Evolutionary conservation across 2,329 filamentous ascomycete species (phyloP).

Genomic region (Fusarium hostae): DNA sequence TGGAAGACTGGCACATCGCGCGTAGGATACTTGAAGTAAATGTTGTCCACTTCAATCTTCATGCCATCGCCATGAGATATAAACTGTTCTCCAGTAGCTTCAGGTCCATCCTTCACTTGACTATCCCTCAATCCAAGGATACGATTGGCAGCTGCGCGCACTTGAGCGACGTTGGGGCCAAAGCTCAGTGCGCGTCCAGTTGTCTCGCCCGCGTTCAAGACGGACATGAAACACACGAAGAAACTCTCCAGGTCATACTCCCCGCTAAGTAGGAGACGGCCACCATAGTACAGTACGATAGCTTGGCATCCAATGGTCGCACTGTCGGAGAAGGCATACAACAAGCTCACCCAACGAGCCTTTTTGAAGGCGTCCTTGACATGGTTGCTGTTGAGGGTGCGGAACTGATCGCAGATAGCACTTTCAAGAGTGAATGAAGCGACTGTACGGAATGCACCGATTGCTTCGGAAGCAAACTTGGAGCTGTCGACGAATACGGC

Average conservation of each 20-base stretch:
- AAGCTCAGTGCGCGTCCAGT: conserved; percentile 62
- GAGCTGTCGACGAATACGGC: conserved; percentile 77
- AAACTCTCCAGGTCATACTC: conserved; percentile 61
- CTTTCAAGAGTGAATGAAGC: conserved; percentile 76
- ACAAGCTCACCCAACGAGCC: conserved; percentile 68
- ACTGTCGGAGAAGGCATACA: conserved; percentile 77
- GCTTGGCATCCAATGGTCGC: conserved; percentile 71
- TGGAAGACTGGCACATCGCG: conserved; percentile 67
- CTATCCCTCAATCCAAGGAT: conserved; percentile 64
- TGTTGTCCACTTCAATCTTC: conserved; percentile 65
- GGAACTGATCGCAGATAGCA: conserved; percentile 70
- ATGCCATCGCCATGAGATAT: conserved; percentile 57
- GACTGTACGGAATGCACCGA: conserved; percentile 79
- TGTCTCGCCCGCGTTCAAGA: conserved; percentile 71
- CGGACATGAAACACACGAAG: conserved; percentile 70
- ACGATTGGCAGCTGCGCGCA: conserved; percentile 67
- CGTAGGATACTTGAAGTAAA: conserved; percentile 71
- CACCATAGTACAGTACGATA: conserved; percentile 74
- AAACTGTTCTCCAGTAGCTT: conserved; percentile 48
- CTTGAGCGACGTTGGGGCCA: conserved; percentile 71
- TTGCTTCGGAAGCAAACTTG: conserved; percentile 78
- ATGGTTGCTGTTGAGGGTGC: conserved; percentile 66
- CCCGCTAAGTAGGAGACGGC: conserved; percentile 62
- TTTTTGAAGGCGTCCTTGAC: conserved; percentile 68
- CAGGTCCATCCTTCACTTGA: not conserved